Evolutionary conservation across 2,329 filamentous ascomycete genomes (phyloP), one percentile per base, ranked within the genome.

Genomic region (Eutypella sp.): DNA sequence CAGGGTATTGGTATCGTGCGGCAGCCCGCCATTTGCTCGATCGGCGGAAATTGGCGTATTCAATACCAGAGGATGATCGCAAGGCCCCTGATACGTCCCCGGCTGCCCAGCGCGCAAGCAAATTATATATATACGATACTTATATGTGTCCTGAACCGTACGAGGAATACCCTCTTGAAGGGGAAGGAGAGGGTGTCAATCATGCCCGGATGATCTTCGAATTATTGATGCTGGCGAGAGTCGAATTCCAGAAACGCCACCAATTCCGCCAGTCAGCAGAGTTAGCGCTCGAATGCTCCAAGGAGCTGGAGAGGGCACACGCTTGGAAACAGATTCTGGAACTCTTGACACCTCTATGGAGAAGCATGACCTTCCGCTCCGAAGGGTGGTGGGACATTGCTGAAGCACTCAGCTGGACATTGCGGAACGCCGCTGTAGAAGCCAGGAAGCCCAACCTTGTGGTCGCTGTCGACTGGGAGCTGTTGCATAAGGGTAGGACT

Each of bases 131-230:
- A 1, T 84, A 85, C 50, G 82, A 86, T 58, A 81, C 77, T 1
- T 86, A 85, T 60, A 74, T 86, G 67, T 85, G 81, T 45, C 81
- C 79, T 11, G 74, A 80, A 33, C 82, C 82, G 2, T 70, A 81
- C 49, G 71, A 82, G 51, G 81, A 85, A 55, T 73, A 72, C 41
- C 79, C 81, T 0, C 52, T 82, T 13, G 60, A 67, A 18, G 72
- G 74, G 4, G 52, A 61, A 5, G 72, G 74, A 4, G 52, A 61
- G 4, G 77, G 78, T 0, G 69, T 79, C 36, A 71, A 82, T 48
- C 81, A 85, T 58, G 67, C 73, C 2, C 67, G 72, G 47, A 59
- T 82, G 20, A 78, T 84, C 25, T 67, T 81, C 20, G 69, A 78
- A 34, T 70, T 68, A 39, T 61, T 84, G 9, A 65, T 69, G 41